Base-by-base conservation (phyloP, 108 stramenopile species). In the Cyclostephanos invisitatus region DNA sequence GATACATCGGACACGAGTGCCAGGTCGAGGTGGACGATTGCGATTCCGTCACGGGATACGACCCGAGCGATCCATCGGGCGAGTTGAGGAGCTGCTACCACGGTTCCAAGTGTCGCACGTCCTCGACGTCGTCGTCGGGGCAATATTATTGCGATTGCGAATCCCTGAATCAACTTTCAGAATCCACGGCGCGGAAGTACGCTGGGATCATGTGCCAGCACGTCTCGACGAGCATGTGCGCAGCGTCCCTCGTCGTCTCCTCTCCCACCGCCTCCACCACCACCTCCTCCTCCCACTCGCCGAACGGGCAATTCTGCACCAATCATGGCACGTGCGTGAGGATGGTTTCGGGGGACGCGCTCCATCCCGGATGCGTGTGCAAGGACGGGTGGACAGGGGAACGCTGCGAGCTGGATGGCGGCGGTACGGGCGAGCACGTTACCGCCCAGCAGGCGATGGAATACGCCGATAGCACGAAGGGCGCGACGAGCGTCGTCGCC, bases 1-100 rank as follows among this genome's bases (percentile, higher is more conserved):
- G 71, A 22, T 67, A 24, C 61, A 72, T 79, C 27, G 78, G 78
- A 0, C 78, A 79, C 29, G 78, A 79, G 49, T 79, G 78, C 44
- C 44, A 61, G 49, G 62, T 79, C 37, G 38, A 67, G 61, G 71
- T 72, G 0, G 58, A 62, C 27, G 50, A 67, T 21, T 79, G 78
- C 50, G 56, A 57, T 57, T 10, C 53, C 12, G 25, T 29, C 28
- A 61, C 60, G 3, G 53, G 53, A 2, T 54, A 54, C 53, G 25
- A 54, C 25, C 53, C 53, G 11, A 25, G 24, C 53, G 53, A 25
- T 4, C 22, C 53, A 0, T 0, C 22, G 22, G 53, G 53, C 8
- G 22, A 9, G 0, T 15, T 54, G 22, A 18, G 21, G 18, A 40
- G 32, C 20, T 61, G 60, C 36, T 61, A 61, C 37, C 60, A 61